These are phyloP conservation scores for Paratinospora sagittata DNA, from an alignment of 164 flowering plant genomes.

Conservation along the genomic window DNA sequence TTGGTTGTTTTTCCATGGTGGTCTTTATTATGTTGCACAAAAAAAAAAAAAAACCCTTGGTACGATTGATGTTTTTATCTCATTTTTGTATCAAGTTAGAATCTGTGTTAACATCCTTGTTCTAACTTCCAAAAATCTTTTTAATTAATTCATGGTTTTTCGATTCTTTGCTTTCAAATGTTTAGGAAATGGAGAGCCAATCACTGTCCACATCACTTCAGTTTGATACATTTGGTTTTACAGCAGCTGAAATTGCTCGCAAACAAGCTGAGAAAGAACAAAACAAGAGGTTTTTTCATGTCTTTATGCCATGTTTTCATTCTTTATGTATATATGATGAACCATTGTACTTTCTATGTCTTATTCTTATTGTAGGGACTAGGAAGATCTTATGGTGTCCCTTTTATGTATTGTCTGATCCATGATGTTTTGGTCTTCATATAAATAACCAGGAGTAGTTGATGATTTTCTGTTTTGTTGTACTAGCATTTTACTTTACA, in stretches of 20 bases:
- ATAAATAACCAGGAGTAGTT: no score
- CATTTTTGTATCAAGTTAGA: neutral
- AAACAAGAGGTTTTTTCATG: conserved; percentile 47
- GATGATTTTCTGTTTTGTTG: no score
- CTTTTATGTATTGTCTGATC: no score
- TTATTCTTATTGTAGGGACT: no score
- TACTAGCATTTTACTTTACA: no score
- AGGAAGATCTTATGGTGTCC: no score
- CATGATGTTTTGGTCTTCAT: no score
- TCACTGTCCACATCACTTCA: conserved; percentile 56
- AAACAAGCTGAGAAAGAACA: conserved; percentile 84
- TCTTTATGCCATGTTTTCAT: neutral
- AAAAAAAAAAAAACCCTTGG: no score
- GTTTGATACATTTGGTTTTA: conserved; percentile 97
- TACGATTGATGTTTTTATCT: no score
- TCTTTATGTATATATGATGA: no score
- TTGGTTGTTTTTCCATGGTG: neutral
- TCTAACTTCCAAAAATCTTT: neutral
- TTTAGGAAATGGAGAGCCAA: conserved; percentile 73
- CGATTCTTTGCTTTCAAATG: conserved; percentile 5
- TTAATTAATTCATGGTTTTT: neutral
- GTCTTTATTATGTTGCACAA: neutral
- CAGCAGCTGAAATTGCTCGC: conserved; percentile 84
- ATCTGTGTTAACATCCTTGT: neutral
- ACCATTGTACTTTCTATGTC: no score